Percentiles rank a stretch among this genome's conserved stretches.
Conservation (phyloP, 805 yeast species). For the Cyberlindnera xishuangbannaensis region DNA sequence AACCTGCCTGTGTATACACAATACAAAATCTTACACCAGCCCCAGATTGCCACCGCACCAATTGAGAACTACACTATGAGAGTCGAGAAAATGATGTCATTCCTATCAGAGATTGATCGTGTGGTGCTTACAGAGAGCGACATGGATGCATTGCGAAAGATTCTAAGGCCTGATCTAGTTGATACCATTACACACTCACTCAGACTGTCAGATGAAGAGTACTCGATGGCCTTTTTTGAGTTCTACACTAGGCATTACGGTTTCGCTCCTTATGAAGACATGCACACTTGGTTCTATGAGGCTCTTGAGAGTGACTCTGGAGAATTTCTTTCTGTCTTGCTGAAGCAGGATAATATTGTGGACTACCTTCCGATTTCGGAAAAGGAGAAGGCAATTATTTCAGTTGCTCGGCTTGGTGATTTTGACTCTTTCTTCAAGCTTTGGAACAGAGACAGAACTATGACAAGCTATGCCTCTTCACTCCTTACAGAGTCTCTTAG, state of each 20-base stretch:
- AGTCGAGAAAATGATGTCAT: background rate
- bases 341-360: background rate
- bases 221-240: slow-evolving; percentile 3
- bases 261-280: slow-evolving; percentile 2
- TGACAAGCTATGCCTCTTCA: slow-evolving; percentile 1
- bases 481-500: slow-evolving; percentile 1
- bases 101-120: slow-evolving; percentile 5
- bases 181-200: slow-evolving; percentile 5
- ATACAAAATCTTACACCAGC: slow-evolving; percentile 6
- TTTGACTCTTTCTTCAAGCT: slow-evolving; percentile 1
- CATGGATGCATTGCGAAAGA: slow-evolving; percentile 1
- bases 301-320: slow-evolving; percentile 1
- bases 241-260: slow-evolving; percentile 4
- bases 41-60: slow-evolving; percentile 1
- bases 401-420: background rate
- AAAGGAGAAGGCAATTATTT: background rate
- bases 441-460: background rate
- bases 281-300: slow-evolving; percentile 6
- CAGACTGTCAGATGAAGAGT: slow-evolving; percentile 3
- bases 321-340: background rate
- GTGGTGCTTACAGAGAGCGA: slow-evolving; percentile 1
- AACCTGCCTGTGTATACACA: slow-evolving; percentile 1
- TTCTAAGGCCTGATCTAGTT: slow-evolving; percentile 8
- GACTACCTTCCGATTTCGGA: background rate
- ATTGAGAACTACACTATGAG: slow-evolving; percentile 2